Evolutionary conservation across 2,329 filamentous ascomycete genomes (phyloP).

Genomic region (Diaporthe helianthi): DNA sequence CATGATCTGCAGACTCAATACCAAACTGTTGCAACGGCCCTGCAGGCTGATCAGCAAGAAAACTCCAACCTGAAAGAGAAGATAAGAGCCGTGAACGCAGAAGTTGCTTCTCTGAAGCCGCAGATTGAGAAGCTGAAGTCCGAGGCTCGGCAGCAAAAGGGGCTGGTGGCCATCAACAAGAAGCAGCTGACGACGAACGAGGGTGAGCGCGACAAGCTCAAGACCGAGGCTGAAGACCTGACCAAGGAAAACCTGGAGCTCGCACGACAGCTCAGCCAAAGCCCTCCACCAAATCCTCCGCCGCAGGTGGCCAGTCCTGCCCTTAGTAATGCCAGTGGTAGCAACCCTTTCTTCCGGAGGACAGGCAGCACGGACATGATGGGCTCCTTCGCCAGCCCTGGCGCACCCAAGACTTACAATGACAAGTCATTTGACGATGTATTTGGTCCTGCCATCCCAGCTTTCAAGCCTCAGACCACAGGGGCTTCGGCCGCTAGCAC

Average conservation of each 20-base stretch:
- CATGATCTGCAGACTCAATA: slow-evolving; percentile 86
- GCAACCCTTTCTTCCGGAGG: slow-evolving; percentile 93
- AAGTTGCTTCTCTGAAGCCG: slow-evolving; percentile 84
- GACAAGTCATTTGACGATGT: slow-evolving; percentile 85
- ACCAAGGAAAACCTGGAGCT: slow-evolving; percentile 68
- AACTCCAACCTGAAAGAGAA: slow-evolving; percentile 86
- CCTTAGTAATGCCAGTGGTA: slow-evolving; percentile 73
- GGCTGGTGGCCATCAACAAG: slow-evolving; percentile 96
- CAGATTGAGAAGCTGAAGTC: slow-evolving; percentile 92
- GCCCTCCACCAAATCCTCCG: slow-evolving; percentile 52
- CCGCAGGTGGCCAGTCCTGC: slow-evolving; percentile 72
- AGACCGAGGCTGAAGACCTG: slow-evolving; percentile 76
- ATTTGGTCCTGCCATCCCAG: slow-evolving; percentile 74
- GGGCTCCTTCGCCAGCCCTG: slow-evolving; percentile 58
- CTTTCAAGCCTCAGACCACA: slow-evolving; percentile 67
- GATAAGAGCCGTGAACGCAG: slow-evolving; percentile 81
- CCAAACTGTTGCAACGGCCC: slow-evolving; percentile 72
- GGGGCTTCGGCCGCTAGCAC: slow-evolving; percentile 62
- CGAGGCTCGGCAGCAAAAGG: slow-evolving; percentile 93
- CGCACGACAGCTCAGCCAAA: slow-evolving; percentile 58
- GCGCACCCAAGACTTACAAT: slow-evolving; percentile 53
- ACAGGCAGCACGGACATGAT: slow-evolving; percentile 68
- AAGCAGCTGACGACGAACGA: slow-evolving; percentile 94
- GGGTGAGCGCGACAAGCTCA: slow-evolving; percentile 85
- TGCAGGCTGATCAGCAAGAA: slow-evolving; percentile 89